Evolutionary conservation across 306 rosid genomes (phyloP), one percentile per base, ranked within the genome.

Genomic region (Vigna unguiculata): DNA sequence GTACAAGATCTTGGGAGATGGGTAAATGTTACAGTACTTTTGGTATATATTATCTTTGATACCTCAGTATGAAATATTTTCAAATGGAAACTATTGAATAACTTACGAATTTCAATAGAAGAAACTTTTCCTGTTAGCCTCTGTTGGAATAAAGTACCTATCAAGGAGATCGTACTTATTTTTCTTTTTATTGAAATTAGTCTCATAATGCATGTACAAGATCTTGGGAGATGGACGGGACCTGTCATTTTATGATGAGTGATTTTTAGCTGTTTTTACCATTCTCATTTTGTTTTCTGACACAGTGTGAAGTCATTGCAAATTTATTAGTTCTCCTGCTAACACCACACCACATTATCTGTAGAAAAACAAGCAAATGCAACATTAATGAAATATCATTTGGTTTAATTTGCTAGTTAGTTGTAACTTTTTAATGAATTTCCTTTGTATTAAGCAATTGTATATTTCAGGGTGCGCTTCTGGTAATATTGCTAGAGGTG

Each of bases 401-500:
- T 2, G 63, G 21, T 58, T 68, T 69, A 12, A 41, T 19, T 24
- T 69, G 78, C 21, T 59, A 75, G 13, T 6, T 12, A 36, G 15
- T 41, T 53, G 12, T 34, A 60, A 36, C 10, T 36, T 76, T 4
- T 1, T 38, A n/a, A 75, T 71, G 63, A 67, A 41, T 19, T 41
- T 10, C 5, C 49, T 9, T 75, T 7, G 22, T 2, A 62, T 76
- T 38, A 64, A 43, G 15, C 64, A 51, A 38, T 59, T 63, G 32
- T 51, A 9, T 63, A 24, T 75, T 82, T 62, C 86, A 94, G 98
- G 97, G 97, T 85, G 83, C 91, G 34, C 90, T 85, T 82, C 46
- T 94, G 86, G 91, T 94, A 94, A 92, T 80, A 59, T 92, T 77
- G 89, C 97, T 55, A 86, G 96, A 65, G 97, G 97, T 4, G 88